Base-by-base conservation (phyloP, 2,329 filamentous ascomycete genomes). In the Magnaporthiopsis incrustans region DNA sequence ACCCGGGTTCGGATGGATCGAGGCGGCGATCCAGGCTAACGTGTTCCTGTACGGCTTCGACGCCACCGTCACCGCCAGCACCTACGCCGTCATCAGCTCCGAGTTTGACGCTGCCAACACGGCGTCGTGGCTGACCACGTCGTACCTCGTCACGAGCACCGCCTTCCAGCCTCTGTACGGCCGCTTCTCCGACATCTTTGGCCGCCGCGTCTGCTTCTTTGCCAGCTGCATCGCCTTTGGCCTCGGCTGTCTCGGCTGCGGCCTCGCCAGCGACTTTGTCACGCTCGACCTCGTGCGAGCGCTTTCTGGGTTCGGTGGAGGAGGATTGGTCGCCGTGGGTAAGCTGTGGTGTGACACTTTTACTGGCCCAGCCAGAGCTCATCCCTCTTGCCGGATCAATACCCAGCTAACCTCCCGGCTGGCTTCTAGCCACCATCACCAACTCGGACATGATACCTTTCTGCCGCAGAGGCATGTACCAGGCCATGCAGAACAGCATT, bases 111-210 rank as follows among this genome's bases (percentile, higher is more conserved):
- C 88, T 3, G 87, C 88, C 14, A 90, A 91, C 70, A 85, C 85
- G 14, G 88, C 89, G 1, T 90, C 88, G 0, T 92, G 89, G 89
- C 77, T 91, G 27, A 89, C 88, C 1, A 92, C 89, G 0, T 85
- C 87, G 0, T 91, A 91, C 69, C 79, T 91, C 27, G 78, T 91
- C 65, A 90, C 88, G 0, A 87, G 83, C 7, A 90, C 89, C 1
- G 87, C 88, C 1, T 88, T 91, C 63, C 86, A 91, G 71, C 89
- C 89, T 0, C 78, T 92, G 0, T 90, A 89, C 69, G 89, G 88
- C 1, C 83, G 89, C 1, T 78, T 91, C 4, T 90, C 87, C 0
- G 89, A 92, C 70, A 86, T 88, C 7, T 82, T 90, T 64, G 88
- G 88, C 1, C 80, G 88, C 4, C 81, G 85, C 1, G 70, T 81